These are phyloP conservation scores for Sarcomyxa edulis DNA, from an alignment of 768 basidiomycete species.

Conservation along the genomic window DNA sequence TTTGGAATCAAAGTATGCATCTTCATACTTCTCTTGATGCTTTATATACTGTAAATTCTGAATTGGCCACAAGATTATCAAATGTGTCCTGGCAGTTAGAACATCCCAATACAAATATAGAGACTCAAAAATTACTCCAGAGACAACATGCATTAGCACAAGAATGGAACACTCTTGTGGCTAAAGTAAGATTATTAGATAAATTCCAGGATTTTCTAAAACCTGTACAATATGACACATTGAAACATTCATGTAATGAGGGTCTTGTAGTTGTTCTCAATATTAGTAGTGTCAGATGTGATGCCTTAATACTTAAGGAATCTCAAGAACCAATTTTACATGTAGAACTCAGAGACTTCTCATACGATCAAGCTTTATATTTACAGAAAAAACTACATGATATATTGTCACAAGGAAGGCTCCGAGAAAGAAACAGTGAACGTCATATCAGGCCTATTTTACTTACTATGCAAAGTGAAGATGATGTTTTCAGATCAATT, in stretches of 20 bases:
- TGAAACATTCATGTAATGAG: constrained; percentile 6
- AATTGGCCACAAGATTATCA: too few relatives aligned
- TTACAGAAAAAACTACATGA: constrained; percentile 1
- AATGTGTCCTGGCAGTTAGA: too few relatives aligned
- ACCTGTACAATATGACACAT: background rate
- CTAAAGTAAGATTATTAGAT: constrained; percentile 8
- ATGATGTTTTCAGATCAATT: constrained; percentile 6
- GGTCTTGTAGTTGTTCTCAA: constrained; percentile 16
- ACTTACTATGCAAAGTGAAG: background rate
- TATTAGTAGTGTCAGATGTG: constrained; percentile 10
- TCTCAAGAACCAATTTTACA: constrained; percentile 4
- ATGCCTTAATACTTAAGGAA: constrained; percentile 12
- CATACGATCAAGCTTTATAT: constrained; percentile 4
- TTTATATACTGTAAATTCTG: too few relatives aligned
- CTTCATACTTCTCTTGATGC: too few relatives aligned
- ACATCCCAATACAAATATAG: too few relatives aligned
- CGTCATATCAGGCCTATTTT: background rate
- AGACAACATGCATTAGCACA: too few relatives aligned
- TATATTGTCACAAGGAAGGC: background rate
- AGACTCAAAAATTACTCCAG: too few relatives aligned
- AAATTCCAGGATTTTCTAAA: constrained; percentile 10
- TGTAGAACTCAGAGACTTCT: constrained; percentile 12
- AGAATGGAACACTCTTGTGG: constrained; percentile 12
- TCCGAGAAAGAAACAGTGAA: background rate
- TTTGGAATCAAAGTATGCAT: too few relatives aligned